Percentiles rank a stretch among this genome's conserved stretches.
These are phyloP conservation scores for Camelina sativa DNA, from an alignment of 345 rosid species.

Conservation along the genomic window DNA sequence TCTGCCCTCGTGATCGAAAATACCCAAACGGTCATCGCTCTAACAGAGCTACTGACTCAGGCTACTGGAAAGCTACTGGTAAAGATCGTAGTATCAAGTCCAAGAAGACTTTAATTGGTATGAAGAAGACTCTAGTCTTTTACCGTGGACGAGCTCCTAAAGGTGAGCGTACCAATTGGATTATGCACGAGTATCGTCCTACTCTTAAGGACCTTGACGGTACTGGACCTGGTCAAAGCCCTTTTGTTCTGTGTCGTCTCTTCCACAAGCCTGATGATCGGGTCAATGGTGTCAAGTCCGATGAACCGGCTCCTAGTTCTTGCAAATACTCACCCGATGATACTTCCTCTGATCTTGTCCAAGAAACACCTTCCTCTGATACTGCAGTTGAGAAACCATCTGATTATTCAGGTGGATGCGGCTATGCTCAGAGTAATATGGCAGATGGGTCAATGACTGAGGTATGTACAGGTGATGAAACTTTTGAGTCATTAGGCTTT, in stretches of 20 bases:
- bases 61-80: conserved; percentile 93
- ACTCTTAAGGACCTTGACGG: conserved; percentile 21
- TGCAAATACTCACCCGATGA: conserved; percentile 14
- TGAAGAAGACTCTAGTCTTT: conserved; percentile 92
- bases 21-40: conserved; percentile 26
- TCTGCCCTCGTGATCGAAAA: conserved; percentile 30
- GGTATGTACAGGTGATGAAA: neutral
- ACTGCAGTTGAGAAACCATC: conserved; percentile 21
- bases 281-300: conserved; percentile 9
- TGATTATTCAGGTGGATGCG: conserved; percentile 3
- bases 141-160: conserved; percentile 86
- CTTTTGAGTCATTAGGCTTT: neutral
- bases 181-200: conserved; percentile 90
- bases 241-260: conserved; percentile 22
- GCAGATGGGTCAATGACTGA: conserved; percentile 26
- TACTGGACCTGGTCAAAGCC: conserved; percentile 15
- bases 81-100: conserved; percentile 80
- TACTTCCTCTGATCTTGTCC: conserved; percentile 17
- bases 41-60: conserved; percentile 47
- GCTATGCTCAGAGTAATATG: neutral
- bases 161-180: conserved; percentile 83
- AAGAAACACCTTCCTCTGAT: conserved; percentile 18
- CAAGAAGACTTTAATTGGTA: conserved; percentile 60
- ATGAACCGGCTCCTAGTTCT: neutral
- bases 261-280: conserved; percentile 24